Conservation (phyloP, 495 filamentous ascomycete species). For the Neurospora sp. region DNA sequence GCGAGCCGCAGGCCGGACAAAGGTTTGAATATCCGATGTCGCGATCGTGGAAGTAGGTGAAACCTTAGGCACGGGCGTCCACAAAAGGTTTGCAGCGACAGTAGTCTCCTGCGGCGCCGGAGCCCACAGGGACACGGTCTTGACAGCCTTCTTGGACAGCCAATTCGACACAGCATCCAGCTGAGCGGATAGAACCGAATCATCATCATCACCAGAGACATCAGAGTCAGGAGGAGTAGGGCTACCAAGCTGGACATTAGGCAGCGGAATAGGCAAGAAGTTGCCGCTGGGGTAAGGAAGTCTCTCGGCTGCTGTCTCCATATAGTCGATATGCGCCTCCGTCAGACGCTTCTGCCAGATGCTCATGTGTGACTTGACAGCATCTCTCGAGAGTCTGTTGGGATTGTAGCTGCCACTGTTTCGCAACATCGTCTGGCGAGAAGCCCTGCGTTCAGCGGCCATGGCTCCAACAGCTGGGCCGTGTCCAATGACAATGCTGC, state of each 20-base stretch:
- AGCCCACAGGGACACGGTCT: slow-evolving; percentile 14
- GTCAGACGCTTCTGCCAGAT: slow-evolving; percentile 25
- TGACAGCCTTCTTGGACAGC: not conserved
- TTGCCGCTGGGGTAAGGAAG: slow-evolving; percentile 27
- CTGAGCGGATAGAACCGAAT: slow-evolving; percentile 11
- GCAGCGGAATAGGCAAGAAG: slow-evolving; percentile 29
- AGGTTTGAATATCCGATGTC: slow-evolving; percentile 1
- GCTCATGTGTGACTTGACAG: slow-evolving; percentile 9
- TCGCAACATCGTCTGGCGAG: slow-evolving; percentile 19
- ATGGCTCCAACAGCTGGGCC: slow-evolving; percentile 17
- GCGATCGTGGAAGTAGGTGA: not conserved
- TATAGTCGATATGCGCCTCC: slow-evolving; percentile 35
- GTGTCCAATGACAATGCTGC: slow-evolving; percentile 3
- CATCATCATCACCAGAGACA: slow-evolving; percentile 22
- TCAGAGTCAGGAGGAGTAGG: slow-evolving; percentile 41
- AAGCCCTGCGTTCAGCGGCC: slow-evolving; percentile 25
- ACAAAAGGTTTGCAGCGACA: slow-evolving; percentile 4
- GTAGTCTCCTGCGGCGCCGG: not conserved
- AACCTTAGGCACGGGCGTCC: slow-evolving; percentile 6
- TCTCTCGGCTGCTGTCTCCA: slow-evolving; percentile 29
- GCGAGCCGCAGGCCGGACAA: slow-evolving; percentile 21
- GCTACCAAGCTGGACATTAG: slow-evolving; percentile 31
- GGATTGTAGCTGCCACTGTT: slow-evolving; percentile 18
- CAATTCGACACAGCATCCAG: slow-evolving; percentile 13
- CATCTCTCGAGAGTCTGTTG: slow-evolving; percentile 6